A percentile compares a stretch with the other conserved stretches of the same genome.
Conservation (phyloP, 805 yeast species). For the Saturnispora bothae region DNA sequence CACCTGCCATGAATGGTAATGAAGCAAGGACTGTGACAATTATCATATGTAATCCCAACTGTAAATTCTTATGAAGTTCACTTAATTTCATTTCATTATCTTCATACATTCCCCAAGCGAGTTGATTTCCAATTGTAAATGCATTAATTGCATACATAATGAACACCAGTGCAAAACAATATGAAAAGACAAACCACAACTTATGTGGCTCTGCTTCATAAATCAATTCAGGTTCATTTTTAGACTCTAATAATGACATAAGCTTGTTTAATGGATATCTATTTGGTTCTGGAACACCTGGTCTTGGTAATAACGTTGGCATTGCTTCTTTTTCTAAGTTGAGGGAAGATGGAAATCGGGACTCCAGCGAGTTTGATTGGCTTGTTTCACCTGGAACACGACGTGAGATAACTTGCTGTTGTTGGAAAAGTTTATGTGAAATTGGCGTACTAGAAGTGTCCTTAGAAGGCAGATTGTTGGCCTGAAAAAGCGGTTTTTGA, state of each 20-base stretch:
- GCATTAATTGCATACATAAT: constrained; percentile 54
- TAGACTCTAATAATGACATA: constrained; percentile 39
- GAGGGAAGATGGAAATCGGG: constrained; percentile 50
- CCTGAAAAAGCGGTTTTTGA: too few species aligned
- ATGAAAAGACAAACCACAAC: constrained; percentile 59
- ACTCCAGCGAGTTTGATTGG: constrained; percentile 38
- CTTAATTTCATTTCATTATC: constrained; percentile 24
- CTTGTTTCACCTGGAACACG: constrained; percentile 48
- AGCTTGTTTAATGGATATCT: constrained; percentile 51
- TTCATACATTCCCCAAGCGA: constrained; percentile 20
- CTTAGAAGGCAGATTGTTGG: not conserved
- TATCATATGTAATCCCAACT: constrained; percentile 19
- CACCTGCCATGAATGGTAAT: constrained; percentile 32
- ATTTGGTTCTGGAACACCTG: constrained; percentile 69
- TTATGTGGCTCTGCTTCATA: constrained; percentile 81
- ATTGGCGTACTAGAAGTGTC: constrained; percentile 2
- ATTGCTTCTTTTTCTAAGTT: constrained; percentile 54
- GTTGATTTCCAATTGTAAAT: constrained; percentile 22
- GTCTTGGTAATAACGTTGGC: constrained; percentile 62
- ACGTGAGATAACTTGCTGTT: constrained; percentile 24
- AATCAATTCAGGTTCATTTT: constrained; percentile 57
- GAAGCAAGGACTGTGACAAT: constrained; percentile 31
- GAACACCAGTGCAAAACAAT: constrained; percentile 58
- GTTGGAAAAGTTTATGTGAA: constrained; percentile 19
- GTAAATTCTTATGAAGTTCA: constrained; percentile 18